A percentile compares a stretch with the other conserved stretches of the same genome.
Conservation (phyloP, 2,329 filamentous ascomycete genomes). For the Fusarium goolgardi region DNA sequence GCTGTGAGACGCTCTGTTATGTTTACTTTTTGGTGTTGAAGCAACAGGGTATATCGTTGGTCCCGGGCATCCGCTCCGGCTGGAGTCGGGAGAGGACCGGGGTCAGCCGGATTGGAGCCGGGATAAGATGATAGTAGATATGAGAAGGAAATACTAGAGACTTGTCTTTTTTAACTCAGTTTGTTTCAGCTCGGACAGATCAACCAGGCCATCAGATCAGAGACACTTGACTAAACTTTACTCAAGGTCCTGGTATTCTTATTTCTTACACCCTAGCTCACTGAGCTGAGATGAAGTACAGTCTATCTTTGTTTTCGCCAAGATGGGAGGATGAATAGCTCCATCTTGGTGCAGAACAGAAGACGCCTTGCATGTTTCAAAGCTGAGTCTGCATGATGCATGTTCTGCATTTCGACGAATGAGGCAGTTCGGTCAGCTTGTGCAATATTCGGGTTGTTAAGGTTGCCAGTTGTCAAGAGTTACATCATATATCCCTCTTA, state of each 20-base stretch:
- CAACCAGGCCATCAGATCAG: neutral
- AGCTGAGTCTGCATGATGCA: slow-evolving; percentile 24
- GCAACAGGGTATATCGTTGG: slow-evolving; percentile 7
- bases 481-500: neutral
- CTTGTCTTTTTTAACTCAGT: neutral
- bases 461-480: neutral
- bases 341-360: slow-evolving; percentile 14
- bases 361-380: slow-evolving; percentile 32
- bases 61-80: slow-evolving; percentile 17
- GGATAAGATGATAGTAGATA: neutral
- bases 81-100: slow-evolving; percentile 33
- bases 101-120: slow-evolving; percentile 30
- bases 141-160: neutral
- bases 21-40: slow-evolving; percentile 24
- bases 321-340: neutral
- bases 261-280: too few species aligned
- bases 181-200: neutral
- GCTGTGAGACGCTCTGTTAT: neutral
- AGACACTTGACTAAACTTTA: too few species aligned
- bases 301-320: neutral
- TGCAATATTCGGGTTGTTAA: neutral
- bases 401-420: slow-evolving; percentile 23
- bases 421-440: neutral
- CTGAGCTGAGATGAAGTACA: neutral
- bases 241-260: neutral